Evolutionary conservation across 371 early-diverging fungal species (phyloP).

Genomic region (Thermomucor indicae-seudaticae): DNA sequence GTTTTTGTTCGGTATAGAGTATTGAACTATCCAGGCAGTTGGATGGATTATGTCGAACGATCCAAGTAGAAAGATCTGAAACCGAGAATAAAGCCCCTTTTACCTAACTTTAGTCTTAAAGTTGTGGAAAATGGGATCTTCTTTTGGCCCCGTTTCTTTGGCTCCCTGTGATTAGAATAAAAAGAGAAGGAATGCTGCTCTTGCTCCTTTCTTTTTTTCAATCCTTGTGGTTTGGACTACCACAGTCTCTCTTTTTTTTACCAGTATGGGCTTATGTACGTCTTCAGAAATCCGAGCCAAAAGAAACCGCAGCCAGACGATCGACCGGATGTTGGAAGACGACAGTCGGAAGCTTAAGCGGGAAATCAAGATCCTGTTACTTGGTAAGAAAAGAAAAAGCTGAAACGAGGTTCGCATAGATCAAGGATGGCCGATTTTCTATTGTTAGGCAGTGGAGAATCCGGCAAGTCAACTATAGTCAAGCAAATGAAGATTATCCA

Average conservation of each 20-base stretch:
- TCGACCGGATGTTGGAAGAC: slow-evolving; percentile 59
- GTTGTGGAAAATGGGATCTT: no score
- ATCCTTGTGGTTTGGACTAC: no score
- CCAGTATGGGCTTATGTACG: slow-evolving; percentile 68
- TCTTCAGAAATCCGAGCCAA: slow-evolving; percentile 60
- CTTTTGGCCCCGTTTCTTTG: no score
- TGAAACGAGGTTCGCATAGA: background rate
- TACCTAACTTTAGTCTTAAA: no score
- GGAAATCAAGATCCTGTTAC: slow-evolving; percentile 68
- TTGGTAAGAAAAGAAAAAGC: slow-evolving; percentile 47
- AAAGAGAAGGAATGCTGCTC: no score
- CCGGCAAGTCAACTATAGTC: slow-evolving; percentile 88
- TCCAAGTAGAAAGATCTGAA: no score
- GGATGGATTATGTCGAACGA: slow-evolving; percentile 47
- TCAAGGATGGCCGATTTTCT: background rate
- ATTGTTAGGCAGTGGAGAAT: slow-evolving; percentile 76
- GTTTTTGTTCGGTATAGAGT: slow-evolving; percentile 19
- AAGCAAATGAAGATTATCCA: slow-evolving; percentile 95
- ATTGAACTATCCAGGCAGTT: slow-evolving; percentile 60
- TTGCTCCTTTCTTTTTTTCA: no score
- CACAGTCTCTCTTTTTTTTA: no score
- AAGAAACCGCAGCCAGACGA: slow-evolving; percentile 53
- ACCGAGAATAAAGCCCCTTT: no score
- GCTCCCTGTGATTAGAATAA: no score
- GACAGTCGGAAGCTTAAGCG: slow-evolving; percentile 49